Evolutionary conservation across 768 basidiomycete genomes (phyloP).

Genomic region (Serendipita indica): DNA sequence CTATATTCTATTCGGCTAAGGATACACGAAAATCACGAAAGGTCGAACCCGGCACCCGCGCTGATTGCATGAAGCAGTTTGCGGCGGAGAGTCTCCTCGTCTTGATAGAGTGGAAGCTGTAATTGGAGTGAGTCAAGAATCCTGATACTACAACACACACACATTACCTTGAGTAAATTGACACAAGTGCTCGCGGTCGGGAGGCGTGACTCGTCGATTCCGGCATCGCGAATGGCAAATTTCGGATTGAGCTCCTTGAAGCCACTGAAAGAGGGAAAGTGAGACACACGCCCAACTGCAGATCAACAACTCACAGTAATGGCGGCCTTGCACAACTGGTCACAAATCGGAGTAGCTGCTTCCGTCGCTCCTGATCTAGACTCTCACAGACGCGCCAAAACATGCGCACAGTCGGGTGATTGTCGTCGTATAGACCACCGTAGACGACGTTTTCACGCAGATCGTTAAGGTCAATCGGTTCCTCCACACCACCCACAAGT

Average conservation of each 20-base stretch:
- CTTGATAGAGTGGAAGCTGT: conserved; percentile 60
- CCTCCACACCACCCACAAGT: conserved; percentile 74
- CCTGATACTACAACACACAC: not conserved
- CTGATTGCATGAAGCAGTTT: conserved; percentile 81
- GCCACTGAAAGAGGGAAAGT: conserved; percentile 31
- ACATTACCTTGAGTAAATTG: conserved; percentile 69
- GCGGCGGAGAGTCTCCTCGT: conserved; percentile 44
- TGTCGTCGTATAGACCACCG: conserved; percentile 60
- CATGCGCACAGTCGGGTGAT: conserved; percentile 50
- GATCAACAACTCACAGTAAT: conserved; percentile 41
- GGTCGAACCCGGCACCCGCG: conserved; percentile 81
- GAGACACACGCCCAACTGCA: not conserved
- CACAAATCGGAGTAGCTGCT: conserved; percentile 72
- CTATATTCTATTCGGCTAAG: too few relatives aligned
- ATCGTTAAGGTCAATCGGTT: conserved; percentile 74
- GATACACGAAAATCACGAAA: conserved; percentile 42
- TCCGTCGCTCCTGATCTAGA: conserved; percentile 68
- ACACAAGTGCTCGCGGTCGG: conserved; percentile 79
- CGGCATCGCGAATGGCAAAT: conserved; percentile 77
- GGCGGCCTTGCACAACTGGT: conserved; percentile 88
- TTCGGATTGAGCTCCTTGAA: conserved; percentile 79
- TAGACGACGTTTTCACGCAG: conserved; percentile 63
- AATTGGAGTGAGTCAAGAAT: not conserved
- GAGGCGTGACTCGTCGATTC: conserved; percentile 51
- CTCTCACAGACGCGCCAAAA: conserved; percentile 83